phyloP scores from a whole-genome alignment of 495 filamentous ascomycete species.

The Aspergillus ellipticus region DNA sequence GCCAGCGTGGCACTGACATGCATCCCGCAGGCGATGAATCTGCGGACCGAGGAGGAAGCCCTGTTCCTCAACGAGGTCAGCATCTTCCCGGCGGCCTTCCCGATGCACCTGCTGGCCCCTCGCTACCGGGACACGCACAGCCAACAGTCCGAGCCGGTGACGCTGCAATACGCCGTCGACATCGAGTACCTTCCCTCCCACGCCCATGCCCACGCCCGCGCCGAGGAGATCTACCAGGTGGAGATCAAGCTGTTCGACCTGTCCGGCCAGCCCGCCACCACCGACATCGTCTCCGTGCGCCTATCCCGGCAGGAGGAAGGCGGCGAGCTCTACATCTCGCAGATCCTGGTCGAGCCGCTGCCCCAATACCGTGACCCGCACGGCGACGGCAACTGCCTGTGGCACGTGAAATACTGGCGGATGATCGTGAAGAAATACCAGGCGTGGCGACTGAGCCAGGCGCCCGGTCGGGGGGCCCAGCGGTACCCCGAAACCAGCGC shows the following conservation, averaged over 20 bases:
- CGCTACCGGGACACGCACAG: neutral
- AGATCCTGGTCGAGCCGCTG: neutral
- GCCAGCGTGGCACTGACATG: neutral
- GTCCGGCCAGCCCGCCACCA: neutral
- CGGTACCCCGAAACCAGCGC: no score
- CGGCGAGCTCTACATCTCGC: neutral
- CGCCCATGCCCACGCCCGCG: neutral
- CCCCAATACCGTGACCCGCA: neutral
- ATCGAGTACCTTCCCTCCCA: neutral
- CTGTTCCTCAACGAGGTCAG: neutral
- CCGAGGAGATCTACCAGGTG: neutral
- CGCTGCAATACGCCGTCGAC: neutral
- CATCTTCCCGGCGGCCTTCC: neutral
- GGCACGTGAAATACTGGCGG: conserved; percentile 1
- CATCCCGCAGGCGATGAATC: neutral
- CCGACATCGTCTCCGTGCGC: neutral
- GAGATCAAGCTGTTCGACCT: neutral
- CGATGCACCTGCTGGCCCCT: neutral
- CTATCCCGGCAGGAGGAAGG: neutral
- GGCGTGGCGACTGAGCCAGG: neutral
- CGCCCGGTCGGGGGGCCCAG: neutral
- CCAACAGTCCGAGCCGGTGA: neutral
- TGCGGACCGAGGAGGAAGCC: neutral
- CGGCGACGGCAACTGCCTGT: neutral
- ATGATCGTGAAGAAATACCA: neutral